Evolutionary conservation across 73 alveolate genomes (phyloP), one percentile per base, ranked within the genome.

Genomic region (Tetrahymena elliotti): DNA sequence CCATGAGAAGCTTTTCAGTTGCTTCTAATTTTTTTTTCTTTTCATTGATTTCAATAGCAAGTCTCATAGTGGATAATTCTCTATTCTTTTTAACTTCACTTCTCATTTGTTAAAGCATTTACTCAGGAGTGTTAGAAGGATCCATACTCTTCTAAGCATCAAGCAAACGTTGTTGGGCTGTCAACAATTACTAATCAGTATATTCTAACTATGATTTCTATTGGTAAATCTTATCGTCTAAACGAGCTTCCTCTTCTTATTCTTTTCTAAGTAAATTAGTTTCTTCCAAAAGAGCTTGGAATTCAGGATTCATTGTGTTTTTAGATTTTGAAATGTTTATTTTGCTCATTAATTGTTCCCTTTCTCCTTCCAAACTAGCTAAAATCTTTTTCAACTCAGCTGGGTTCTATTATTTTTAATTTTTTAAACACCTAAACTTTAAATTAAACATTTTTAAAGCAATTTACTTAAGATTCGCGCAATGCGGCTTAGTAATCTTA

Each of bases 201-300:
- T 97, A 97, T 68, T 98, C 99, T 37, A 98, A 95, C 95, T 97
- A 94, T 94, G 97, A 97, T 83, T 97, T 97, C 82, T 98, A 98
- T 95, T 98, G 99, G 83, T 98, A 93, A 37, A 97, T 94, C 95
- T 98, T 98, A 93, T 98, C 99, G 40, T 93, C 97, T 82, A 97
- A 96, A 94, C 97, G 97, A 13, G 99, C 99, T 95, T 98, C 99
- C 88, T 96, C 98, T 93, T 98, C 99, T 95, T 98, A 97, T 94
- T 98, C 99, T 95, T 98, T 98, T 95, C 99, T 97, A 93, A 98
- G 96, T 98, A 97, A 97, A 53, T 98, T 95, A 33, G 99, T 98
- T 52, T 98, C 98, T 84, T 98, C 99, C 39, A 98, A 96, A 47
- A 98, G 97, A 38, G 97, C 99, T 84, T 98, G 97, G 98, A 98